phyloP scores from a whole-genome alignment of 169 alveolate species.

The Eimeria brunetti region DNA sequence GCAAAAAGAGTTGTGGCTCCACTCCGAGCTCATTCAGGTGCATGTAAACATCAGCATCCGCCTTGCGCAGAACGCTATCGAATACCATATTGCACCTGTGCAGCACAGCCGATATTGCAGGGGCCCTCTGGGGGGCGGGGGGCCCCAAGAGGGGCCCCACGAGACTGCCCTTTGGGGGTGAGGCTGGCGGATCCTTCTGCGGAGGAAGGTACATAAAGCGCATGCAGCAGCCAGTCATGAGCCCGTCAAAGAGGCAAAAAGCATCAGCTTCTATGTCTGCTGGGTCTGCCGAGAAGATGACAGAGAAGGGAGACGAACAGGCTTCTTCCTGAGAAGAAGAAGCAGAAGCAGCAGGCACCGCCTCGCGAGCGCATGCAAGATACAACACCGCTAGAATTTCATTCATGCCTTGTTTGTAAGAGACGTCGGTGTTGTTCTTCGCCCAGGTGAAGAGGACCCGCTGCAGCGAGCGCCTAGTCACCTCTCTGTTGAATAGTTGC shows the following conservation, averaged over 20 bases:
- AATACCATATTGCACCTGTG: constrained; percentile 76
- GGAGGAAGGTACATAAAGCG: constrained; percentile 68
- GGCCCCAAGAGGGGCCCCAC: constrained; percentile 21
- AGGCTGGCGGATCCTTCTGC: constrained; percentile 37
- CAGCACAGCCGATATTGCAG: constrained; percentile 31
- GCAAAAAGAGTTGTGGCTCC: constrained; percentile 88
- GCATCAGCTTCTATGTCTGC: constrained; percentile 87
- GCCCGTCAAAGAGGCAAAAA: constrained; percentile 83
- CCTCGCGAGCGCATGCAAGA: constrained; percentile 81
- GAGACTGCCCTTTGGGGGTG: neutral
- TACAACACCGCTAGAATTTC: constrained; percentile 82
- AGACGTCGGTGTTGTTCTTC: constrained; percentile 88
- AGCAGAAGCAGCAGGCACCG: constrained; percentile 68
- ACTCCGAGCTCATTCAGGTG: constrained; percentile 87
- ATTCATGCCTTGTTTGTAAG: constrained; percentile 92
- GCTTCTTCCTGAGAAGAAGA: neutral
- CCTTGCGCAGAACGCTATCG: constrained; percentile 78
- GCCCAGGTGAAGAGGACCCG: constrained; percentile 92
- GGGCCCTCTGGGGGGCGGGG: neutral
- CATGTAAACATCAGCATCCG: constrained; percentile 87
- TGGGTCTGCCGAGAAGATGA: constrained; percentile 83
- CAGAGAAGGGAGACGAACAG: neutral
- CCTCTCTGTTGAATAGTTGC: constrained; percentile 86
- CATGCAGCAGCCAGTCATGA: constrained; percentile 86
- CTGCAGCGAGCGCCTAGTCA: constrained; percentile 86